phyloP scores from a whole-genome alignment of 306 rosid species.

The Pueraria montana region DNA sequence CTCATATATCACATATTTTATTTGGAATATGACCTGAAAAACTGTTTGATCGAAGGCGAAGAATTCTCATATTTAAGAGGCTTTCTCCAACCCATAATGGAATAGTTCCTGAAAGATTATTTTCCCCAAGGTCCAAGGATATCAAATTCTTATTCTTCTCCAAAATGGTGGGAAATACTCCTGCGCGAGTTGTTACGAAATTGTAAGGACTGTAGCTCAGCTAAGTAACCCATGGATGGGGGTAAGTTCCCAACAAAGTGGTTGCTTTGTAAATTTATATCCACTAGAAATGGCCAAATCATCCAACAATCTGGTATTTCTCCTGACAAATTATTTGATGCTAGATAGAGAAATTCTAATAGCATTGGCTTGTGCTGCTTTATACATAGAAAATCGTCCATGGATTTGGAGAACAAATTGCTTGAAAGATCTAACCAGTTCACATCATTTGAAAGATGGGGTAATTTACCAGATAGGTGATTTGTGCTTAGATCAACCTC shows the following conservation, averaged over 20 bases:
- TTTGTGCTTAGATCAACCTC: no score
- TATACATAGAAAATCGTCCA: background rate
- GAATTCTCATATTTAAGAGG: background rate
- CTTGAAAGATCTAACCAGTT: slow-evolving; percentile 39
- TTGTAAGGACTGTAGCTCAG: background rate
- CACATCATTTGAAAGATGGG: no score
- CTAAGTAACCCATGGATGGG: slow-evolving; percentile 1
- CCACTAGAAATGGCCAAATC: background rate
- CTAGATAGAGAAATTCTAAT: slow-evolving; percentile 2
- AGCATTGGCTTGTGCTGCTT: no score
- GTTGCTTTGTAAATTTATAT: background rate
- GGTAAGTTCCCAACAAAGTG: slow-evolving; percentile 7
- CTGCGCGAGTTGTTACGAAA: background rate
- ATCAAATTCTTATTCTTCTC: background rate
- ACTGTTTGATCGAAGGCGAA: background rate
- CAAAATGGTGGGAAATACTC: background rate
- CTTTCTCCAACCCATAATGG: slow-evolving; percentile 20
- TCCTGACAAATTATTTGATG: slow-evolving; percentile 9
- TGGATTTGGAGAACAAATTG: slow-evolving; percentile 12
- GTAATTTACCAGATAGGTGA: no score
- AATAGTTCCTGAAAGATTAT: background rate
- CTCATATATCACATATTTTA: background rate
- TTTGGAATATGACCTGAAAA: background rate
- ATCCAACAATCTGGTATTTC: background rate
- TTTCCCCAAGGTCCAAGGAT: slow-evolving; percentile 13